These are phyloP conservation scores for Backusella psychrophila DNA, from an alignment of 192 early-diverging fungal genomes.

Conservation along the genomic window DNA sequence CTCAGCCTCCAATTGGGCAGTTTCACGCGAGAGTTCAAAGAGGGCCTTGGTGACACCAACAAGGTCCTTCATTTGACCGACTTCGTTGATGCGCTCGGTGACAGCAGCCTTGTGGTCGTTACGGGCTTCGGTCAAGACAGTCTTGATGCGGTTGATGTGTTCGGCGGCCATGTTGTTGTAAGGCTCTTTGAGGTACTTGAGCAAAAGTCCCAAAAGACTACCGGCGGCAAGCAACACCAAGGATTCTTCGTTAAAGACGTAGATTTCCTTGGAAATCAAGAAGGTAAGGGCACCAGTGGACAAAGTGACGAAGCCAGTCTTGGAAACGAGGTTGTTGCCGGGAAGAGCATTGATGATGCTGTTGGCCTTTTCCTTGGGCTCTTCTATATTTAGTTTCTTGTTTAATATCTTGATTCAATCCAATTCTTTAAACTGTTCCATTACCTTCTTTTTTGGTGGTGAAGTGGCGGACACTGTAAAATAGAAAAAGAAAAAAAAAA, in stretches of 20 bases:
- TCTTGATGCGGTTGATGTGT: conserved; percentile 72
- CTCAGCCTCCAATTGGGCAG: conserved; percentile 91
- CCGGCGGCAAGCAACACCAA: conserved; percentile 79
- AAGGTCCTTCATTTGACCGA: conserved; percentile 90
- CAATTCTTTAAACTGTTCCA: not conserved
- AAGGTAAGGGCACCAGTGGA: conserved; percentile 84
- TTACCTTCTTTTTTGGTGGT: conserved; percentile 22
- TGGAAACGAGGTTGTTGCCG: conserved; percentile 84
- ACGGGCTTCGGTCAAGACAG: conserved; percentile 82
- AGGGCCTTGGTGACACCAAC: conserved; percentile 92
- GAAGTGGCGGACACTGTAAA: conserved; percentile 27
- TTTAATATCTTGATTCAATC: not conserved
- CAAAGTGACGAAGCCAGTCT: conserved; percentile 87
- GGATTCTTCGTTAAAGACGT: conserved; percentile 93
- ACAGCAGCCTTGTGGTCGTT: conserved; percentile 91
- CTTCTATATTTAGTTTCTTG: conserved; percentile 27
- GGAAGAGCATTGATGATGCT: conserved; percentile 94
- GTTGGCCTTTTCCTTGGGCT: conserved; percentile 83
- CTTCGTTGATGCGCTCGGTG: conserved; percentile 83
- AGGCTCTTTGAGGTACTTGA: conserved; percentile 79
- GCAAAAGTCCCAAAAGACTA: conserved; percentile 75
- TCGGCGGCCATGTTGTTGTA: conserved; percentile 74
- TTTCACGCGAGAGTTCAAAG: conserved; percentile 94
- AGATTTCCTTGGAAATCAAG: conserved; percentile 97
- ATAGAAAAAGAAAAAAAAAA: not conserved